A percentile compares a stretch with the other conserved stretches of the same genome.
phyloP scores from a whole-genome alignment of 192 early-diverging fungal genomes.

The Diversispora eburnea region DNA sequence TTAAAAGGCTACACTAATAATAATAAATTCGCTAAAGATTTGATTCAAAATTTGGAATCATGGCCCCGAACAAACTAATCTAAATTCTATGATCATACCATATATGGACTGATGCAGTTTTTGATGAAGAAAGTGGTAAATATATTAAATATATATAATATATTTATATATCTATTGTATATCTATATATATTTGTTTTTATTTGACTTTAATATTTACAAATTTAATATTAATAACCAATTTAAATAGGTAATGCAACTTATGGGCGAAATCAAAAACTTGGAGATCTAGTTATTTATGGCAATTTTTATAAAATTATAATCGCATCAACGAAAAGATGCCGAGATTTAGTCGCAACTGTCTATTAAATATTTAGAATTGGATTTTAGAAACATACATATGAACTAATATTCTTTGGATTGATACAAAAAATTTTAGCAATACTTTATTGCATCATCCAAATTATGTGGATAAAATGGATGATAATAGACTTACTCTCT shows the following conservation, averaged over 20 bases:
- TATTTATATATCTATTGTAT: background rate
- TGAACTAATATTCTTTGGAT: too few species aligned
- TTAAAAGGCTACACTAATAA: background rate
- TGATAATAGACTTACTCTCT: too few species aligned
- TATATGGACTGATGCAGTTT: background rate
- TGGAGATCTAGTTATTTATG: background rate
- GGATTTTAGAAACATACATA: too few species aligned
- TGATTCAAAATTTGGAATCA: background rate
- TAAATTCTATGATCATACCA: background rate
- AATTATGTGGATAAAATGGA: too few species aligned
- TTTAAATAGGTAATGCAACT: background rate
- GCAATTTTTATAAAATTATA: background rate
- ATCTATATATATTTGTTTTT: background rate
- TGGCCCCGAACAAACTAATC: background rate
- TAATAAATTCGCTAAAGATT: background rate
- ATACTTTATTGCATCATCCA: too few species aligned
- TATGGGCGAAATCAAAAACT: background rate
- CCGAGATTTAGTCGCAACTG: too few species aligned
- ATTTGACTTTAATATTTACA: background rate
- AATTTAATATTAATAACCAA: background rate
- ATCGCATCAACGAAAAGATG: background rate
- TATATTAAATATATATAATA: too few species aligned
- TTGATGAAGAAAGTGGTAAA: slow-evolving; percentile 8
- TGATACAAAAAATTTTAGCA: too few species aligned
- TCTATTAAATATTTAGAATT: too few species aligned